These are phyloP conservation scores for Hypholoma fasciculare DNA, from an alignment of 768 basidiomycete genomes.

Conservation along the genomic window DNA sequence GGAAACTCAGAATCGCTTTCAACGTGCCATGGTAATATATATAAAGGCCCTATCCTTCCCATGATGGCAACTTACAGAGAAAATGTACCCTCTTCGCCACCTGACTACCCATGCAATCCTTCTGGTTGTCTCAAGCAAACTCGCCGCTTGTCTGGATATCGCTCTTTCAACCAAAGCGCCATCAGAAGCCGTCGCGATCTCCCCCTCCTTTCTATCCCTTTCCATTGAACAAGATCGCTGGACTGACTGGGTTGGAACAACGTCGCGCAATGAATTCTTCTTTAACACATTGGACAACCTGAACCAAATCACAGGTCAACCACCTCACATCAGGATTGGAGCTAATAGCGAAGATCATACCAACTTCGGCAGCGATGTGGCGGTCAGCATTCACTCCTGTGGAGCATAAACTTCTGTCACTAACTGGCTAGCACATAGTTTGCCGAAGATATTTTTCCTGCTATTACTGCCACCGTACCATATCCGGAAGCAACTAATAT, in stretches of 20 bases:
- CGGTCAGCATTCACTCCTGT: conserved; percentile 31
- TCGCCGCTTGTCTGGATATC: conserved; percentile 28
- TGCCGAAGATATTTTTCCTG: conserved; percentile 50
- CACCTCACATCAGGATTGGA: conserved; percentile 60
- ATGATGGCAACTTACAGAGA: neutral
- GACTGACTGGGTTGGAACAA: conserved; percentile 64
- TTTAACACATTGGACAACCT: conserved; percentile 61
- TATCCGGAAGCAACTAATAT: conserved; percentile 70
- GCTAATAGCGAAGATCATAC: conserved; percentile 63
- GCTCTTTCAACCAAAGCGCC: conserved; percentile 41
- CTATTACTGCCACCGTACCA: conserved; percentile 46
- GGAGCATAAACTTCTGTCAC: no score
- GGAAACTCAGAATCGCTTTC: conserved; percentile 63
- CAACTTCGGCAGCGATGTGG: conserved; percentile 46
- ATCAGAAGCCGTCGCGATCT: conserved; percentile 32
- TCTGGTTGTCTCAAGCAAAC: conserved; percentile 9
- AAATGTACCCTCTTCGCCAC: neutral
- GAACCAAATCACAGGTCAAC: conserved; percentile 46
- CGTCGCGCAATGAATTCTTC: conserved; percentile 56
- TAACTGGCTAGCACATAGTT: conserved; percentile 28
- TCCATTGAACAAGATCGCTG: conserved; percentile 74
- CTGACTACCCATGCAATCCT: neutral
- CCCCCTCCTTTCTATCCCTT: conserved; percentile 55
- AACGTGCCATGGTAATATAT: conserved; percentile 27
- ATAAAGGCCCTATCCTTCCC: neutral